phyloP scores from a whole-genome alignment of 1,284 basidiomycete species.

The Heliocybe sulcata region DNA sequence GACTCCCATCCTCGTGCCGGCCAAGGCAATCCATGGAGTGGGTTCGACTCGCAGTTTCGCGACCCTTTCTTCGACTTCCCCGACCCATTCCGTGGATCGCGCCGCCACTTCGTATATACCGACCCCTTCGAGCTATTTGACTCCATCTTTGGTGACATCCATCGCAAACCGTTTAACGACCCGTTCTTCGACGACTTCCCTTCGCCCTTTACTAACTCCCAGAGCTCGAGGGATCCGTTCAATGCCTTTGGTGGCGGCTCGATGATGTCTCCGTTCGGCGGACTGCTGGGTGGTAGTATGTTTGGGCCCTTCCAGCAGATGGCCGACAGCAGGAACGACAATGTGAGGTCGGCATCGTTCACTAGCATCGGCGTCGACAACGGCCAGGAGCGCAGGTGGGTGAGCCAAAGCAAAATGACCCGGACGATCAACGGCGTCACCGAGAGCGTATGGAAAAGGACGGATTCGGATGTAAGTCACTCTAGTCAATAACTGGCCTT shows the following conservation, averaged over 20 bases:
- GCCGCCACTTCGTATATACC: slow-evolving; percentile 37
- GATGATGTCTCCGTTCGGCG: slow-evolving; percentile 15
- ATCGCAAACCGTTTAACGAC: slow-evolving; percentile 15
- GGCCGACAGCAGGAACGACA: slow-evolving; percentile 4
- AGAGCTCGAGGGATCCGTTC: slow-evolving; percentile 8
- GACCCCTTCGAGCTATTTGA: slow-evolving; percentile 72
- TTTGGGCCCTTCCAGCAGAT: background rate
- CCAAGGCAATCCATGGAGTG: slow-evolving; percentile 6
- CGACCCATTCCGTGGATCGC: slow-evolving; percentile 14
- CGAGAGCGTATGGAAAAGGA: slow-evolving; percentile 46
- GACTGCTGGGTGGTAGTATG: slow-evolving; percentile 9
- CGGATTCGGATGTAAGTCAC: slow-evolving; percentile 44
- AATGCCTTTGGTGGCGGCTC: slow-evolving; percentile 7
- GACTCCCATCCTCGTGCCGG: slow-evolving; percentile 19
- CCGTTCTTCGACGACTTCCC: slow-evolving; percentile 20
- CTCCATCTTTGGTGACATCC: slow-evolving; percentile 49
- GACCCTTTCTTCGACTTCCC: slow-evolving; percentile 24
- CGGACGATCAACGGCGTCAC: slow-evolving; percentile 59
- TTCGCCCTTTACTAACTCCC: slow-evolving; percentile 13
- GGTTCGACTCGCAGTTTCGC: slow-evolving; percentile 19
- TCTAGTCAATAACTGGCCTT: too few relatives aligned
- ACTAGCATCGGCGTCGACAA: background rate
- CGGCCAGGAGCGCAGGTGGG: slow-evolving; percentile 26
- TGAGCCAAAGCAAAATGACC: slow-evolving; percentile 45
- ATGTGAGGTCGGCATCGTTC: slow-evolving; percentile 1